These are phyloP conservation scores for Circinella umbellata DNA, from an alignment of 371 early-diverging fungal species.

Conservation along the genomic window DNA sequence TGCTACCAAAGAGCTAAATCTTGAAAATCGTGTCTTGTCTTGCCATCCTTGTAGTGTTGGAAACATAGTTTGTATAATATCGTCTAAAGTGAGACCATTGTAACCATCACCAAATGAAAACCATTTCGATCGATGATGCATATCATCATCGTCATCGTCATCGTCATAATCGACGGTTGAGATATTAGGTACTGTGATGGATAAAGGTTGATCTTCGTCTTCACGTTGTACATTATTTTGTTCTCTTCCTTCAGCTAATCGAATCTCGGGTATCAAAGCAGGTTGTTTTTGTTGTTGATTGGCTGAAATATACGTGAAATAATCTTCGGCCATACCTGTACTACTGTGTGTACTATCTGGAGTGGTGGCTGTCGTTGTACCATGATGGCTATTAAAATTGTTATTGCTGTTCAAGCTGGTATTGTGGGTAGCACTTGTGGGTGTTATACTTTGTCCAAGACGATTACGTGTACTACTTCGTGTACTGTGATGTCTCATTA, in stretches of 20 bases:
- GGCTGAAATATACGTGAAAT: conserved; percentile 30
- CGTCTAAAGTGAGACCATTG: conserved; percentile 3
- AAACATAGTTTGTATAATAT: conserved; percentile 40
- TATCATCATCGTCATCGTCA: not conserved
- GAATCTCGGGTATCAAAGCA: conserved; percentile 8
- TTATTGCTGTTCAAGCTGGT: not conserved
- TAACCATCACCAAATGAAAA: too few relatives aligned
- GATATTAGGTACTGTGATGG: not conserved
- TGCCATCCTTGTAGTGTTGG: conserved; percentile 61
- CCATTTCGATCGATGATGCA: not conserved
- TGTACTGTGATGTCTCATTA: not conserved
- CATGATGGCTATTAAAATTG: not conserved
- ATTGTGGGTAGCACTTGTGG: not conserved
- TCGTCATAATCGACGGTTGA: not conserved
- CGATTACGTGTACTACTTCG: not conserved
- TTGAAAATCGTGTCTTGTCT: conserved; percentile 54
- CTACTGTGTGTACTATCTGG: conserved; percentile 21
- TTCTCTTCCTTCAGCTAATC: not conserved
- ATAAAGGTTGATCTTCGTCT: not conserved
- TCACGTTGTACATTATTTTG: not conserved
- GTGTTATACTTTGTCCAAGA: not conserved
- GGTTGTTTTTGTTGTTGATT: conserved; percentile 17
- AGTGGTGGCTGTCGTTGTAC: conserved; percentile 3
- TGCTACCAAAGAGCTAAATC: conserved; percentile 60
- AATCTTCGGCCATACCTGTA: conserved; percentile 26